Conservation (phyloP, 495 filamentous ascomycete genomes). For the Schizothecium vesticola region DNA sequence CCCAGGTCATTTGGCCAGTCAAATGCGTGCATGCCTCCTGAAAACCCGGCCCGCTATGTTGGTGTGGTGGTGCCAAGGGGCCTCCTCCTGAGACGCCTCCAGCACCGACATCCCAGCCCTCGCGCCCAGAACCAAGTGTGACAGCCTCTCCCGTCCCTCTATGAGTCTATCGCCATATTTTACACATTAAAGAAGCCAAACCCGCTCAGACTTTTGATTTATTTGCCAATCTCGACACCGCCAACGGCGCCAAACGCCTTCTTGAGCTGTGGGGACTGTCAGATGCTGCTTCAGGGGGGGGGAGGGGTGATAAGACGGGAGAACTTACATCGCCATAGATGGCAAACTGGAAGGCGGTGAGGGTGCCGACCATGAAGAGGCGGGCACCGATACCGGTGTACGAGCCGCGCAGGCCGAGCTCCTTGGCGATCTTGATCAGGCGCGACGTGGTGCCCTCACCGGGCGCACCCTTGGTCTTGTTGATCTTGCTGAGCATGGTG, state of each 20-base stretch:
- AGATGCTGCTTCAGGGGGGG: not conserved
- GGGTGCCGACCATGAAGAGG: constrained; percentile 73
- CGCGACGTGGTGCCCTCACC: constrained; percentile 90
- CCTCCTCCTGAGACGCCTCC: not conserved
- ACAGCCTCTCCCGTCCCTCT: constrained; percentile 1
- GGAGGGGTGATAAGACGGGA: not conserved
- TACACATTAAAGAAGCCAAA: not conserved
- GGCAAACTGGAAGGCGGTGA: constrained; percentile 92
- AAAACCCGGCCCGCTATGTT: not conserved
- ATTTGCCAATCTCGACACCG: constrained; percentile 70
- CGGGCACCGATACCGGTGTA: constrained; percentile 91
- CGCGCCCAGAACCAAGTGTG: too few relatives aligned
- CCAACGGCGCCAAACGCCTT: constrained; percentile 58
- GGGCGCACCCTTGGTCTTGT: constrained; percentile 96
- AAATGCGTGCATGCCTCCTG: not conserved
- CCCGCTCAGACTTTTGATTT: constrained; percentile 16
- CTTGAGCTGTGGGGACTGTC: constrained; percentile 25
- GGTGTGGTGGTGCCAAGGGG: not conserved
- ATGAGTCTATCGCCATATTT: not conserved
- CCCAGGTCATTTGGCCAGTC: not conserved
- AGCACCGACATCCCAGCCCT: not conserved
- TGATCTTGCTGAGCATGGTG: constrained; percentile 99
- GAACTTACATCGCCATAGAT: constrained; percentile 65
- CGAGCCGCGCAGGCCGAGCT: constrained; percentile 84
- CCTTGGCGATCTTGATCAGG: constrained; percentile 91